Percentiles rank a stretch among this genome's conserved stretches.
Evolutionary conservation across 2,329 filamentous ascomycete species (phyloP).

Genomic region (Curvularia verruculosa): DNA sequence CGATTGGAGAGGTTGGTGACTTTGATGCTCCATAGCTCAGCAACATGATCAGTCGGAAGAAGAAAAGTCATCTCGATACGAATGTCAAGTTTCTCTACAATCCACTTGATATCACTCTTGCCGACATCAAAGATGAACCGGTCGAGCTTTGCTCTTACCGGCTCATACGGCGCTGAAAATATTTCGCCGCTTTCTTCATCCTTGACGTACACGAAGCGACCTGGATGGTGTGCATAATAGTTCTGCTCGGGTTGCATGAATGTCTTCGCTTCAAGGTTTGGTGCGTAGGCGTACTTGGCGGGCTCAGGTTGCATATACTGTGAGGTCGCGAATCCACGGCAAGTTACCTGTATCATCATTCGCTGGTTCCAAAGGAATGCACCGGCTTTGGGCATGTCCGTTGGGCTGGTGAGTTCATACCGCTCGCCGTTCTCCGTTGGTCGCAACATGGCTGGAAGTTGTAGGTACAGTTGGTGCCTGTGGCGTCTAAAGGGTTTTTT

Average conservation of each 20-base stretch:
- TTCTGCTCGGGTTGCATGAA: conserved; percentile 68
- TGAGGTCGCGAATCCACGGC: conserved; percentile 63
- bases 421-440: conserved; percentile 58
- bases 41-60: conserved; percentile 61
- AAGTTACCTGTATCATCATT: conserved; percentile 67
- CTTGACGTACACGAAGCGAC: conserved; percentile 65
- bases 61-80: conserved; percentile 60
- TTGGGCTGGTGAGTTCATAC: conserved; percentile 63
- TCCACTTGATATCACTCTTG: conserved; percentile 63
- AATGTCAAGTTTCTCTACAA: conserved; percentile 58
- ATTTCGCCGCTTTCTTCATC: conserved; percentile 59
- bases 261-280: conserved; percentile 63
- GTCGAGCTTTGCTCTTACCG: conserved; percentile 57
- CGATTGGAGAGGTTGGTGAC: conserved; percentile 58
- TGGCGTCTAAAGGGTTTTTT: conserved; percentile 18
- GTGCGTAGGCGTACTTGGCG: conserved; percentile 64
- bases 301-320: conserved; percentile 68
- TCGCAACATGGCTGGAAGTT: conserved; percentile 39
- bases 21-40: conserved; percentile 62
- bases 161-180: conserved; percentile 64
- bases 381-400: conserved; percentile 61
- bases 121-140: conserved; percentile 61
- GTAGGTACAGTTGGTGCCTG: conserved; percentile 11
- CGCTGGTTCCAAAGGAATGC: conserved; percentile 66
- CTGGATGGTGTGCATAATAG: conserved; percentile 65